Evolutionary conservation across 306 rosid species (phyloP).

Genomic region (Medicago arabica): DNA sequence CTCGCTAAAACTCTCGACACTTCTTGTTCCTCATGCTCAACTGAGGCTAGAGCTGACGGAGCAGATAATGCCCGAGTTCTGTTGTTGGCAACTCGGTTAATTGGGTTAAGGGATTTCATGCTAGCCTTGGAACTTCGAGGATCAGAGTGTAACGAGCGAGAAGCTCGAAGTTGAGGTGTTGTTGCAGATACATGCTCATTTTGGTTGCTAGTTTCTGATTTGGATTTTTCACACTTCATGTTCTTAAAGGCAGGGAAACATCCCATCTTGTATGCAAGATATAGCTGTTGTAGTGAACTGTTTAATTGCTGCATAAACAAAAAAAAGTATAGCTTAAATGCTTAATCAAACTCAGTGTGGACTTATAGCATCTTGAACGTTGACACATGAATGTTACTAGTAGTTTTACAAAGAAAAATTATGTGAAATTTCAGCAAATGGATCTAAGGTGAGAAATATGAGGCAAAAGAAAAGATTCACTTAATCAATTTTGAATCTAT

Average conservation of each 20-base stretch:
- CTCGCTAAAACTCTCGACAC: slow-evolving; percentile 50
- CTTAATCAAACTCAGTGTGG: slow-evolving; percentile 15
- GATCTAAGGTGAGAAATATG: not conserved
- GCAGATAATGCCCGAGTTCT: slow-evolving; percentile 75
- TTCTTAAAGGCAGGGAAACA: slow-evolving; percentile 72
- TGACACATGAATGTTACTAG: not conserved
- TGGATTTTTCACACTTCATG: slow-evolving; percentile 57
- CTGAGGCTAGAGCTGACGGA: slow-evolving; percentile 60
- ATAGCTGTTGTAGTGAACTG: slow-evolving; percentile 32
- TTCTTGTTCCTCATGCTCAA: slow-evolving; percentile 62
- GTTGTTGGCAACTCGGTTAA: slow-evolving; percentile 30
- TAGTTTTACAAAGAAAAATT: not conserved
- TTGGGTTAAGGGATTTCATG: slow-evolving; percentile 62
- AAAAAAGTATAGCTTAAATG: slow-evolving; percentile 3
- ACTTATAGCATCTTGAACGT: not conserved
- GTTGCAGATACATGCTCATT: slow-evolving; percentile 52
- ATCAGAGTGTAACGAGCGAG: slow-evolving; percentile 53
- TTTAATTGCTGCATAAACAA: slow-evolving; percentile 46
- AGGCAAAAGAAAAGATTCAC: not conserved
- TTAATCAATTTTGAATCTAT: not conserved
- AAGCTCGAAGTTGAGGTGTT: slow-evolving; percentile 62
- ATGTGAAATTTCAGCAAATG: not conserved
- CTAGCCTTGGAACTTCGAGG: slow-evolving; percentile 68
- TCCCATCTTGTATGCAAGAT: slow-evolving; percentile 61
- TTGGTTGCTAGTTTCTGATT: slow-evolving; percentile 35